Conservation (phyloP, 352 stramenopile species). For the Pythium periplocum region DNA sequence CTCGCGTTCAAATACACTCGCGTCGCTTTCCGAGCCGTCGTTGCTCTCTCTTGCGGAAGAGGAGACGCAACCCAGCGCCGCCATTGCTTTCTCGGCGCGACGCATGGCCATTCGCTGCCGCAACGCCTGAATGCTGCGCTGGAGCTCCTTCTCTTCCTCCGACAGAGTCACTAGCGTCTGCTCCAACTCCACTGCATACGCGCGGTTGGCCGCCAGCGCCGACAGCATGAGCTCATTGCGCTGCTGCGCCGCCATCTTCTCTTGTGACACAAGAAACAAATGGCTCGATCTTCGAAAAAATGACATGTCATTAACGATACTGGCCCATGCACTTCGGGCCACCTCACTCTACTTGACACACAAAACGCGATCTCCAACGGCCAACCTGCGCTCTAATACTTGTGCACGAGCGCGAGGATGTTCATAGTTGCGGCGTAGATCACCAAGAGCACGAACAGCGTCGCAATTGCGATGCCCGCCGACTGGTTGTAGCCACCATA, state of each 20-base stretch:
- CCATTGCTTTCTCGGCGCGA: constrained; percentile 46
- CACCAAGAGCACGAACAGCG: constrained; percentile 16
- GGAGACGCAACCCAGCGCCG: constrained; percentile 15
- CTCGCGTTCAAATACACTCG: constrained; percentile 22
- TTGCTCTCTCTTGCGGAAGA: not conserved
- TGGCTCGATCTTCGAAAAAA: too few species aligned
- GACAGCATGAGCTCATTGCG: constrained; percentile 1
- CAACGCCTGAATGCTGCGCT: constrained; percentile 34
- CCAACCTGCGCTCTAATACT: constrained; percentile 8
- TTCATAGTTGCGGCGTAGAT: constrained; percentile 18
- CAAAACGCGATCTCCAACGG: not conserved
- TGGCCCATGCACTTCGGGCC: too few species aligned
- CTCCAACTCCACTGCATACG: constrained; percentile 36
- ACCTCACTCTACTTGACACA: too few species aligned
- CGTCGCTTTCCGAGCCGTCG: not conserved
- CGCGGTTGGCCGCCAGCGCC: constrained; percentile 28
- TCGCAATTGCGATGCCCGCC: constrained; percentile 17
- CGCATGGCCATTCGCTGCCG: constrained; percentile 42
- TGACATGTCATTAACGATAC: too few species aligned
- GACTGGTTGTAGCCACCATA: constrained; percentile 20
- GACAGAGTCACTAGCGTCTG: constrained; percentile 22
- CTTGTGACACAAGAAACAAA: too few species aligned
- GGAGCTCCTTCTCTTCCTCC: constrained; percentile 33
- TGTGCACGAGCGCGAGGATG: constrained; percentile 18
- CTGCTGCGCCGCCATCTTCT: not conserved